These are phyloP conservation scores for Kalaharituber pfeilii DNA, from an alignment of 2,329 filamentous ascomycete genomes.

Conservation along the genomic window DNA sequence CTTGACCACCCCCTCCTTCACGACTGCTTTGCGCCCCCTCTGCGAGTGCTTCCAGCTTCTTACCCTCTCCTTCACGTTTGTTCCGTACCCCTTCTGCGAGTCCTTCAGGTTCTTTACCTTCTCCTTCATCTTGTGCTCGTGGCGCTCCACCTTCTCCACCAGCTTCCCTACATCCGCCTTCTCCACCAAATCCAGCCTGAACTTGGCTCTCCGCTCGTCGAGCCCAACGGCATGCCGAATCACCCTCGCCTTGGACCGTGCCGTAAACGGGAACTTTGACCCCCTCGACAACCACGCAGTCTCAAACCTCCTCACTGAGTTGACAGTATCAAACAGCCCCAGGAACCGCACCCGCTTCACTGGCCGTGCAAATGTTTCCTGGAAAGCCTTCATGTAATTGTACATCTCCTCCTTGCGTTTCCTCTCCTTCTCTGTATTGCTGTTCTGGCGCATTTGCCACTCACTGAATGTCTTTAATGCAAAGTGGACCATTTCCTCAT, in stretches of 20 bases:
- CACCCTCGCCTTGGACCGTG: slow-evolving; percentile 40
- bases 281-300: slow-evolving; percentile 34
- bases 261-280: slow-evolving; percentile 42
- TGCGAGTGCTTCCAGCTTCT: not conserved
- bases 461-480: slow-evolving; percentile 67
- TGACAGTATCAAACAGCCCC: slow-evolving; percentile 68
- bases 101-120: not conserved
- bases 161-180: slow-evolving; percentile 25
- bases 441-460: slow-evolving; percentile 45
- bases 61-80: not conserved
- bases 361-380: slow-evolving; percentile 62
- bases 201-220: slow-evolving; percentile 54
- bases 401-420: slow-evolving; percentile 44
- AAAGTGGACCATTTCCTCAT: slow-evolving; percentile 70
- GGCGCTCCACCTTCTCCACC: not conserved
- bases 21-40: not conserved
- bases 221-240: slow-evolving; percentile 55
- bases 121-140: slow-evolving; percentile 7
- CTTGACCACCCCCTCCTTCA: not conserved
- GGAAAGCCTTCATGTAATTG: slow-evolving; percentile 58
- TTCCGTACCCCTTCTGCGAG: not conserved
- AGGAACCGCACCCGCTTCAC: slow-evolving; percentile 58
- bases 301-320: slow-evolving; percentile 63
- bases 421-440: slow-evolving; percentile 27
- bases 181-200: slow-evolving; percentile 51